Percentiles rank a stretch among this genome's conserved stretches.
These are phyloP conservation scores for Mortierella sp. DNA, from an alignment of 371 early-diverging fungal species.

Conservation along the genomic window DNA sequence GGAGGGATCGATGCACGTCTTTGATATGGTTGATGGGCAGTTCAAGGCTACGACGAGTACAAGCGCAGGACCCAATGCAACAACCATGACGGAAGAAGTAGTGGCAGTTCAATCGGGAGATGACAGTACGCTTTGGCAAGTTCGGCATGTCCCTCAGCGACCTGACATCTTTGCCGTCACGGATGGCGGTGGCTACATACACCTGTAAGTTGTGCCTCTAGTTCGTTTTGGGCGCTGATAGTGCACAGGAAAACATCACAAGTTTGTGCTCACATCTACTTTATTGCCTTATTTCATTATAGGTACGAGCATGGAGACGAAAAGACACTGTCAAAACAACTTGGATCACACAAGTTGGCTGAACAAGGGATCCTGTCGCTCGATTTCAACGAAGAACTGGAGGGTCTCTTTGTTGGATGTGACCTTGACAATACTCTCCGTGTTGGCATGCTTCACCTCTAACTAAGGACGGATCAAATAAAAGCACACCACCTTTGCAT, in stretches of 20 bases:
- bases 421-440: constrained; percentile 68
- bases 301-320: constrained; percentile 40
- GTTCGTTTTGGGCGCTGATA: no score
- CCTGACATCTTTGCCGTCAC: constrained; percentile 71
- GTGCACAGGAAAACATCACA: no score
- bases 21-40: constrained; percentile 27
- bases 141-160: constrained; percentile 78
- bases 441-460: constrained; percentile 60
- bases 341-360: constrained; percentile 59
- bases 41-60: neutral
- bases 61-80: neutral
- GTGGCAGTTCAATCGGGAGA: constrained; percentile 57
- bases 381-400: constrained; percentile 66
- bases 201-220: constrained; percentile 56
- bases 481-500: neutral
- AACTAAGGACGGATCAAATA: neutral
- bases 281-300: neutral
- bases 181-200: constrained; percentile 76
- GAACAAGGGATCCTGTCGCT: constrained; percentile 59
- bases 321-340: constrained; percentile 10
- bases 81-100: constrained; percentile 13
- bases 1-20: constrained; percentile 60
- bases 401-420: constrained; percentile 66
- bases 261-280: neutral
- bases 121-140: constrained; percentile 82